Percentiles rank a stretch among this genome's conserved stretches.
Conservation (phyloP, 306 rosid genomes). For the Sindora glabra region DNA sequence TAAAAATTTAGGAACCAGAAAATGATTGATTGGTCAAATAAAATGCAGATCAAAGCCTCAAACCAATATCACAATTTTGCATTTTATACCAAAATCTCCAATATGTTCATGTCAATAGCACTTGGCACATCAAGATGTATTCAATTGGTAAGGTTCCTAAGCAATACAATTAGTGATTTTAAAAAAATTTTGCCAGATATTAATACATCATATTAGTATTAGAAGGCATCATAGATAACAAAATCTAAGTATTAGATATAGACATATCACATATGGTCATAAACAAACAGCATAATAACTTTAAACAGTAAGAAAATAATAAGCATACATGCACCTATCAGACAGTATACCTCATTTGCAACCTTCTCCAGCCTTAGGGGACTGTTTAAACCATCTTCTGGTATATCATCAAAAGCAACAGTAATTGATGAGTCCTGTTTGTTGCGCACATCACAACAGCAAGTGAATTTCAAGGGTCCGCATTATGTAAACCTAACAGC, state of each 20-base stretch:
- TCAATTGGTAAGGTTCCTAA: not conserved
- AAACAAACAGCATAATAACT: not conserved
- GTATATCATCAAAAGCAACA: constrained; percentile 91
- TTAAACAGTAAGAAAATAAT: not conserved
- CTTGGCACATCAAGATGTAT: not conserved
- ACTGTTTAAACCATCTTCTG: constrained; percentile 89
- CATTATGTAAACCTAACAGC: not conserved
- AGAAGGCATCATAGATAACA: not conserved
- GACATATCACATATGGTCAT: not conserved
- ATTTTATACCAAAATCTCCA: constrained; percentile 3
- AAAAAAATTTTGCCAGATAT: not conserved
- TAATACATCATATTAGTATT: not conserved
- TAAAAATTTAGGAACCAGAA: constrained; percentile 8
- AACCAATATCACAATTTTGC: constrained; percentile 1
- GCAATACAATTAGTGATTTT: not conserved
- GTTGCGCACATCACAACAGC: constrained; percentile 20
- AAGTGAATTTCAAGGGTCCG: constrained; percentile 14
- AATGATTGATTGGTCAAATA: not conserved
- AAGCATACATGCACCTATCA: not conserved
- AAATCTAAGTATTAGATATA: too few relatives aligned
- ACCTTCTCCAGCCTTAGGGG: constrained; percentile 86
- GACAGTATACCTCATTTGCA: constrained; percentile 84
- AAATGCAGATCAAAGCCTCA: not conserved
- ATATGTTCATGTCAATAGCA: not conserved
- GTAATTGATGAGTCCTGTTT: constrained; percentile 88